phyloP scores from a whole-genome alignment of 805 yeast species.

The Clavispora asparagi region DNA sequence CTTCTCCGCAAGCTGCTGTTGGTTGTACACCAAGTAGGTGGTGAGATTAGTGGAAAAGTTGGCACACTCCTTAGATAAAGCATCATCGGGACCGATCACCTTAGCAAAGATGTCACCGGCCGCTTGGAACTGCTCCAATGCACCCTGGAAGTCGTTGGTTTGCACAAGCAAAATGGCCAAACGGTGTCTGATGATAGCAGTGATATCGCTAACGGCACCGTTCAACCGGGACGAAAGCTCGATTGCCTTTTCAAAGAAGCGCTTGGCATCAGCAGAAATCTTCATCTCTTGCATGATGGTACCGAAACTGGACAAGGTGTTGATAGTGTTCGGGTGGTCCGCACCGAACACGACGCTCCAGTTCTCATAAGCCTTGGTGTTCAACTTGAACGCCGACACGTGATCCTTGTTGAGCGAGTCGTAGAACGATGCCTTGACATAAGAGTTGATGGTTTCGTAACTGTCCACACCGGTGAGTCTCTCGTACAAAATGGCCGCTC shows the following conservation, averaged over 20 bases:
- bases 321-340: conserved; percentile 65
- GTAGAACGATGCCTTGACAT: conserved; percentile 67
- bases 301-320: conserved; percentile 58
- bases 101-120: conserved; percentile 55
- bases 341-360: conserved; percentile 57
- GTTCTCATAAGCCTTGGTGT: conserved; percentile 52
- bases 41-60: conserved; percentile 58
- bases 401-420: conserved; percentile 60
- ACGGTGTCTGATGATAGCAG: conserved; percentile 67
- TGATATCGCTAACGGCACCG: conserved; percentile 56
- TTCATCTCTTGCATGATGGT: conserved; percentile 52
- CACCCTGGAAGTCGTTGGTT: conserved; percentile 46
- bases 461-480: conserved; percentile 79
- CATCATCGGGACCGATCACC: conserved; percentile 63
- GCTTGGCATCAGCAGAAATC: conserved; percentile 42
- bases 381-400: conserved; percentile 56
- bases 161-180: conserved; percentile 47
- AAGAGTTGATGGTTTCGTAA: conserved; percentile 64
- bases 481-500: conserved; percentile 69
- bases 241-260: conserved; percentile 50
- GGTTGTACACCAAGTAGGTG: conserved; percentile 42
- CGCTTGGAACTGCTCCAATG: conserved; percentile 49
- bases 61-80: conserved; percentile 60
- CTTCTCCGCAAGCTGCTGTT: conserved; percentile 31
- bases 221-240: conserved; percentile 45